Base-by-base conservation (phyloP, 768 basidiomycete genomes). In the Podaxis sp. region DNA sequence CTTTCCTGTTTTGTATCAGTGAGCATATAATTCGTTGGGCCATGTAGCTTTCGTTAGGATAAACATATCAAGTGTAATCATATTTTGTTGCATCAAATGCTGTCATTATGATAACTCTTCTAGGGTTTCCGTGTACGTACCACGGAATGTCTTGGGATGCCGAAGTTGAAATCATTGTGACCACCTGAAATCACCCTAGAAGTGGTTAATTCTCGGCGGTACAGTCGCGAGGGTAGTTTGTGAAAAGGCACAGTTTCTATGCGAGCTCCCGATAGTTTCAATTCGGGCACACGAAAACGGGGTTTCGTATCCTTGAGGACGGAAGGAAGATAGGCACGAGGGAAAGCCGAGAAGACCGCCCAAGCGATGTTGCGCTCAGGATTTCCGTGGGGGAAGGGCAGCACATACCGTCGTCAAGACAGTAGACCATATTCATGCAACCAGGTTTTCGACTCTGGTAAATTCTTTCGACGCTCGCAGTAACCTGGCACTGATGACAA, bases 401-500 rank as follows among this genome's bases (percentile, higher is more conserved):
- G 13, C 48, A 33, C 49, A 59, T 59, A 42, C n/a, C 38, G 59
- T 59, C 24, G 59, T 59, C 49, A 59, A 39, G 59, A 39, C 56
- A 28, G 22, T 28, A 2, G 15, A 3, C 39, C 52, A 6, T 24
- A 15, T 22, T 8, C 26, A 39, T 39, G 39, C 13, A 17, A 11
- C 13, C 19, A 17, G 13, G 33, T 33, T 33, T 55, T 42, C 40
- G 12, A 13, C 36, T n/a, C 53, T 38, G 28, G 17, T 36, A 19
- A 26, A 19, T 9, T n/a, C 36, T 36, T 19, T 30, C 38, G 22
- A 19, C 9, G 0, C 6, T 36, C 5, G 17, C 17, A 42, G 28
- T 4, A 56, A 36, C 9, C 52, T 55, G 44, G 46, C 52, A 60
- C 59, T 62, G 64, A 55, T 52, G 55, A 55, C 65, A 60, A 44